Base-by-base conservation (phyloP, 2,329 filamentous ascomycete genomes). In the Phyllachora maydis region DNA sequence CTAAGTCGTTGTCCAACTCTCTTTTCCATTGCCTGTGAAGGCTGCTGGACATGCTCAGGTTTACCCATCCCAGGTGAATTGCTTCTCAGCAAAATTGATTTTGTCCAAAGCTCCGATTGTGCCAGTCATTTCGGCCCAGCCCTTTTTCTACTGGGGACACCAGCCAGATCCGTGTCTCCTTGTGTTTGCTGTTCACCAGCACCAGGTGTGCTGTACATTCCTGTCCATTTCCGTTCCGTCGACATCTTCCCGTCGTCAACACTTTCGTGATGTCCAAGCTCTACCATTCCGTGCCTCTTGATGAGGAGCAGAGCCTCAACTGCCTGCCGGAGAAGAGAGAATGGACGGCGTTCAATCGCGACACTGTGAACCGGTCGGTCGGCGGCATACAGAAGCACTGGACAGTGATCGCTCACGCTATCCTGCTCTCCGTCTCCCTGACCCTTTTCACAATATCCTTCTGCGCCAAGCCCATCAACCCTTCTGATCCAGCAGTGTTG, bases 401-500 rank as follows among this genome's bases (percentile, higher is more conserved):
- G 49, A 28, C 36, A 23, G 55, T 50, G 50, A 30, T 52, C 12
- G 41, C 33, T 6, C 52, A 55, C 28, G 44, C 39, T 6, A 23
- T 52, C 7, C 39, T 55, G 11, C 28, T 56, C 16, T 47, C 49
- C 6, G 27, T 41, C 4, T 54, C 52, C 3, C 26, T 50, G 21
- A 44, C 44, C 1, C 35, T 55, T 6, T 54, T 55, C 25, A 41
- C 44, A 4, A 32, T 51, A 4, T 49, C 51, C 2, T 42, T 51
- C 23, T 54, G 47, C 25, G 40, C 40, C n/a, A 35, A 15, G 15
- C 6, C 24, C 16, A 11, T 16, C 19, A 18, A 18, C 17, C 11
- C 25, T 12, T 22, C 27, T 4, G 18, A 19, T 7, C 18, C 23
- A 7, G 15, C 13, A n/a, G 16, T 31, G 18, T n/a, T 31, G 7